These are phyloP conservation scores for Pseudopyrenochaeta lycopersici DNA, from an alignment of 2,329 filamentous ascomycete species.

Conservation along the genomic window DNA sequence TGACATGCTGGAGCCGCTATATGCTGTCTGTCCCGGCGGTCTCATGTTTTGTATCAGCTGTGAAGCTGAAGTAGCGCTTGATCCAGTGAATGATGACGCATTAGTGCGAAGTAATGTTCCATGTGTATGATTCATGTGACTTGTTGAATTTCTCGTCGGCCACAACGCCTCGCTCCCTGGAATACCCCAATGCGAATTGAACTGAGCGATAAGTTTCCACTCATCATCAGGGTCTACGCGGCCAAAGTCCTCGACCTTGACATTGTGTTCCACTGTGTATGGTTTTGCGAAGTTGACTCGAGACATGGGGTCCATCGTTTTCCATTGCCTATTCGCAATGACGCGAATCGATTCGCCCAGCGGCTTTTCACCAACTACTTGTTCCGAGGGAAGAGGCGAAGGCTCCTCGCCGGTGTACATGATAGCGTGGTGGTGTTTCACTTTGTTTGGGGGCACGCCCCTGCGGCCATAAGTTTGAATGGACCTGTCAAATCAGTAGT, in stretches of 20 bases:
- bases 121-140: too few relatives aligned
- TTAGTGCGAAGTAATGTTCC: background rate
- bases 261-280: conserved; percentile 41
- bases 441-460: conserved; percentile 17
- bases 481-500: conserved; percentile 22
- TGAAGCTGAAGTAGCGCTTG: background rate
- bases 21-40: background rate
- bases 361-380: background rate
- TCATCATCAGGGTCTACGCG: conserved; percentile 16
- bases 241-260: conserved; percentile 38
- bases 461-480: conserved; percentile 29
- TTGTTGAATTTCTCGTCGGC: background rate
- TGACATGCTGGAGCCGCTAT: background rate
- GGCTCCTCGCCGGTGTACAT: conserved; percentile 24
- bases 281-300: conserved; percentile 34
- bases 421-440: conserved; percentile 28
- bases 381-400: background rate
- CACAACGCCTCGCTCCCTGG: background rate
- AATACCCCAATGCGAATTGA: conserved; percentile 15
- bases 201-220: conserved; percentile 14
- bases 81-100: background rate
- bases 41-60: background rate
- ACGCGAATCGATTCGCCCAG: background rate
- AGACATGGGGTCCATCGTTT: conserved; percentile 29
- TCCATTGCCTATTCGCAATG: background rate